These are phyloP conservation scores for Serendipita sp. DNA, from an alignment of 768 basidiomycete species.

Conservation along the genomic window DNA sequence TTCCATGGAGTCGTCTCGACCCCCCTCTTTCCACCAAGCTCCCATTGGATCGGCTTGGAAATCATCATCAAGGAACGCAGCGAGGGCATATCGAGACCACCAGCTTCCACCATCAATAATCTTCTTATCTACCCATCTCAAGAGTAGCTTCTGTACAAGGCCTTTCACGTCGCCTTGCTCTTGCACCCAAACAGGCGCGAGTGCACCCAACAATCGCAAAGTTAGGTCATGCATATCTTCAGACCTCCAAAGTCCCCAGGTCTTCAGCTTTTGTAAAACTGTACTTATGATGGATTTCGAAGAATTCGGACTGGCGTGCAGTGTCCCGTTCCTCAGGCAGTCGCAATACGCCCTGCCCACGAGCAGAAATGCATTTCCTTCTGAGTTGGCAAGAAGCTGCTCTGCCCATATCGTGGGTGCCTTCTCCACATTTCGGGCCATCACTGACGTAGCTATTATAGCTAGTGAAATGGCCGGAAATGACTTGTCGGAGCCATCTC, in stretches of 20 bases:
- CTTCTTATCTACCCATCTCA: background rate
- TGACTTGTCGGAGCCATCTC: no score
- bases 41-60: background rate
- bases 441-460: background rate
- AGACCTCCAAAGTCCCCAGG: slow-evolving; percentile 39
- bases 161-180: slow-evolving; percentile 11
- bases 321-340: slow-evolving; percentile 35
- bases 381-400: slow-evolving; percentile 33
- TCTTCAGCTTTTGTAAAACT: slow-evolving; percentile 33
- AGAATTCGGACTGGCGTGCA: slow-evolving; percentile 34
- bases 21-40: background rate
- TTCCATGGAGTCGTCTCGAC: slow-evolving; percentile 8
- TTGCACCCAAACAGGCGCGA: slow-evolving; percentile 40
- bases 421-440: background rate
- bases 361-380: slow-evolving; percentile 39
- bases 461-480: background rate
- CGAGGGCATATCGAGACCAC: background rate
- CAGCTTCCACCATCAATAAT: background rate
- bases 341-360: slow-evolving; percentile 40
- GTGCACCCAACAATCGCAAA: slow-evolving; percentile 47
- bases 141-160: background rate
- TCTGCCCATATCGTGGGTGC: slow-evolving; percentile 21
- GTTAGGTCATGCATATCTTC: slow-evolving; percentile 36
- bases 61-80: background rate
- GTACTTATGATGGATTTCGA: slow-evolving; percentile 38